Evolutionary conservation across 2,329 filamentous ascomycete species (phyloP), one percentile per base, ranked within the genome.

Genomic region (Fusarium oligoseptatum): DNA sequence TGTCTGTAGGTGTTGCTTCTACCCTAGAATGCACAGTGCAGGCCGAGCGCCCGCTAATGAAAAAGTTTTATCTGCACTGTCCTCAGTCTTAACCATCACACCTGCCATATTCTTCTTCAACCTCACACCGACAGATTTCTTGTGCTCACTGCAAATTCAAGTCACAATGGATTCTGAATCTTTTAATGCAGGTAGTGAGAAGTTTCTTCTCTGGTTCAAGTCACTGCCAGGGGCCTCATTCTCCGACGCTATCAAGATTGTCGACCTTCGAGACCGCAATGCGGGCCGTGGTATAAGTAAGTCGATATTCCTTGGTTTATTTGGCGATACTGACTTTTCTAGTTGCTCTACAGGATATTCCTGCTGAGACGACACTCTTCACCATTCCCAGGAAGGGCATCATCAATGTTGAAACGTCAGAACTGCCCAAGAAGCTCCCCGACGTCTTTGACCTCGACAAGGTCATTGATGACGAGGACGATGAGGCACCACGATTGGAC

Each of bases 301-400:
- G 84, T 77, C 9, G 14, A 43, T 20, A 22, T 10, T 11, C 36
- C 6, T 11, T 34, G 3, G 1, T 7, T 6, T 12, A 4, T 3
- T 57, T 2, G 2, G 20, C 7, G 20, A 62, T 36, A 3, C 66
- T 80, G 34, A 79, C 66, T 36, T 20, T 24, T 95, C 93, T 93
- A 96, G 94, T 97, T 77, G 93, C 95, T 29, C 88, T 84, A 24
- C 81, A 88, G 67, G 90, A 94, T 72, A 94, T 98, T 64, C 84
- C 87, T 20, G 88, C 93, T 76, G 93, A 95, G 70, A 94, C 94
- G 66, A 89, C 92, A 57, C 88, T 97, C 50, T 97, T 97, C 85
- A 92, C 90, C 56, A 93, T 97, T 71, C 94, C 95, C 3, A 91
- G 93, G 71, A 84, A 86, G 56, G 86, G 89, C 60, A 92, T 97